Percentiles rank a stretch among this genome's conserved stretches.
Conservation (phyloP, 2,329 filamentous ascomycete species). For the Aspergillus pseudoviridinutans region DNA sequence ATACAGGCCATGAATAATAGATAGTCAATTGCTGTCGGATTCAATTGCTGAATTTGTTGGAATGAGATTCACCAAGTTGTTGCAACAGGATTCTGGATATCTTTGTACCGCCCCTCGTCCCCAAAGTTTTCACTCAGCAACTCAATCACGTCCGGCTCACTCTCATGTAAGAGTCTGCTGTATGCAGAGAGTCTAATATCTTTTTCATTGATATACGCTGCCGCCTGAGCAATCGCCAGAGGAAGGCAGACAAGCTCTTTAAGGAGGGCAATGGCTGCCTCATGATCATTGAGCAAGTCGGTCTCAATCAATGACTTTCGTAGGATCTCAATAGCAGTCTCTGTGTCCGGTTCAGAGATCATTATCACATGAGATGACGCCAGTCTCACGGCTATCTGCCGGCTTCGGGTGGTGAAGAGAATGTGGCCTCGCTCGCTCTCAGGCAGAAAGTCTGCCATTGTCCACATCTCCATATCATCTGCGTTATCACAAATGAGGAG, state of each 20-base stretch:
- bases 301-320: background rate
- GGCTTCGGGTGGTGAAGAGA: constrained; percentile 25
- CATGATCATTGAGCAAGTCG: constrained; percentile 7
- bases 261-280: constrained; percentile 5
- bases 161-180: constrained; percentile 20
- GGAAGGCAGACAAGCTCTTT: constrained; percentile 18
- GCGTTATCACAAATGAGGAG: constrained; percentile 23
- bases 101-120: constrained; percentile 26
- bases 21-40: constrained; percentile 28
- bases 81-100: constrained; percentile 29
- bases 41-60: constrained; percentile 25
- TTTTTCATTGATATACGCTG: constrained; percentile 16
- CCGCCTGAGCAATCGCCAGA: constrained; percentile 22
- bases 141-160: constrained; percentile 2
- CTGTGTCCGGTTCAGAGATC: constrained; percentile 11
- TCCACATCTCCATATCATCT: constrained; percentile 19
- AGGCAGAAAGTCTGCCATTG: constrained; percentile 10
- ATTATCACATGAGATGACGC: constrained; percentile 11
- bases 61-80: constrained; percentile 36
- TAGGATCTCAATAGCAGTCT: constrained; percentile 5
- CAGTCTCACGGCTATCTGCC: constrained; percentile 15
- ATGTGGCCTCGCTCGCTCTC: constrained; percentile 18
- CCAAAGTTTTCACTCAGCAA: constrained; percentile 20
- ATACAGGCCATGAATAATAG: constrained; percentile 28
- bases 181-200: constrained; percentile 5